Evolutionary conservation across 441 rosid species (phyloP), one percentile per base, ranked within the genome.

Genomic region (Erodium moschatum): DNA sequence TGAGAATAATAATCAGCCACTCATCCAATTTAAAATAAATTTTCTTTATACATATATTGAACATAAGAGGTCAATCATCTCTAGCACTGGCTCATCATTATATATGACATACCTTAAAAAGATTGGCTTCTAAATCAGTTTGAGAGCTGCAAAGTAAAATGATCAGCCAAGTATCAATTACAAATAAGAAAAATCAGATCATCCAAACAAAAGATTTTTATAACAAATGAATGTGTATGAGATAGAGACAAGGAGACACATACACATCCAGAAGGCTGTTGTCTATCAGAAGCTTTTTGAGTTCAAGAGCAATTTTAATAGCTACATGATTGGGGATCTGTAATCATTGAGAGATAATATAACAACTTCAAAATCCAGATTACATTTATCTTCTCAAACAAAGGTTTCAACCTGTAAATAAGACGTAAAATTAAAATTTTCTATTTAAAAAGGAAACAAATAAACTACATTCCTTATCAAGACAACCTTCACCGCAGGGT

Each of bases 181-280:
- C 31, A 72, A 27, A 24, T 66, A 46, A 21, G 16, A 54, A 35
- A 13, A 50, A 46, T 50, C 15, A 62, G 67, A 69, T 20, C 11
- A n/a, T 27, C 6, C 2, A 65, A 18, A 40, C 50, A 71, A 62
- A 20, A 18, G 12, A 20, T 58, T 20, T 6, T 7, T 4, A 58
- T 8, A 7, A 8, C 9, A 7, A 1, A 12, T 40, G 44, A 58
- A 46, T 46, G 15, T 46, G 52, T 46, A 16, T 19, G 5, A 46
- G 24, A 31, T 3, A 6, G 38, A 42, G 4, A 40, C 12, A 40
- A 19, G 48, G 12, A 21, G 65, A 60, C 16, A 54, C 89, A 69
- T 91, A 94, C 97, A 91, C 97, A 76, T 94, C 99, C 33, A 94
- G 87, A 73, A 94, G 99, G 78, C 97, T 94, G 84, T 94, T 91